Conservation (phyloP, 257 asterid species). For the Plantago major region DNA sequence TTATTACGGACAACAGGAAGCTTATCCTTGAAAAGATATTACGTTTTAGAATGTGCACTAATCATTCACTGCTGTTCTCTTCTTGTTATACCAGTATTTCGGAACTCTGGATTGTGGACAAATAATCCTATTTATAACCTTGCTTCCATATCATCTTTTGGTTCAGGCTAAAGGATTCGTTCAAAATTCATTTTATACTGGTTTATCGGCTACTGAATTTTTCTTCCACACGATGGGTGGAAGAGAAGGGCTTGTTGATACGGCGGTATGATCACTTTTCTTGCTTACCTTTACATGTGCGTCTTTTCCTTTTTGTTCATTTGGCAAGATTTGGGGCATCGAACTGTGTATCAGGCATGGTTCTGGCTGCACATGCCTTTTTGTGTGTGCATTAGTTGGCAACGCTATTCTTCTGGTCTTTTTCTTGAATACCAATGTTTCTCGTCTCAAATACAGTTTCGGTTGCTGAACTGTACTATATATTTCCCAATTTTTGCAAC, state of each 20-base stretch:
- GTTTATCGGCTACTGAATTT: constrained; percentile 85
- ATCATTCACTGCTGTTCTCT: no score
- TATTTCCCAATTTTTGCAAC: no score
- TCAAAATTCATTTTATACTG: constrained; percentile 89
- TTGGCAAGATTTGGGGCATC: not conserved
- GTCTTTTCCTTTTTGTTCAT: not conserved
- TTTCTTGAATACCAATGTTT: no score
- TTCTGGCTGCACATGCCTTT: no score
- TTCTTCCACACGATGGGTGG: constrained; percentile 99
- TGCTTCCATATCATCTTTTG: constrained; percentile 18
- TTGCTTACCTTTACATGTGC: constrained; percentile 3
- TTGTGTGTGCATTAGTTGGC: no score
- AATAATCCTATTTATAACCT: constrained; percentile 10
- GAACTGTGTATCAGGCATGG: no score
- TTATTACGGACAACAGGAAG: no score
- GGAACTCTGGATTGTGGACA: not conserved
- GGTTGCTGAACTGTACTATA: no score
- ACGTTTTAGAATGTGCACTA: no score
- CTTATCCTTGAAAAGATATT: no score
- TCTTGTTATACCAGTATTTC: not conserved
- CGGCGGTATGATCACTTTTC: constrained; percentile 65
- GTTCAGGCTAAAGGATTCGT: constrained; percentile 96
- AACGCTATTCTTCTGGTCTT: no score
- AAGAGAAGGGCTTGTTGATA: constrained; percentile 98
- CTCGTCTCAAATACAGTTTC: no score